Evolutionary conservation across 192 early-diverging fungal species (phyloP).

Genomic region (Podila epicladia): DNA sequence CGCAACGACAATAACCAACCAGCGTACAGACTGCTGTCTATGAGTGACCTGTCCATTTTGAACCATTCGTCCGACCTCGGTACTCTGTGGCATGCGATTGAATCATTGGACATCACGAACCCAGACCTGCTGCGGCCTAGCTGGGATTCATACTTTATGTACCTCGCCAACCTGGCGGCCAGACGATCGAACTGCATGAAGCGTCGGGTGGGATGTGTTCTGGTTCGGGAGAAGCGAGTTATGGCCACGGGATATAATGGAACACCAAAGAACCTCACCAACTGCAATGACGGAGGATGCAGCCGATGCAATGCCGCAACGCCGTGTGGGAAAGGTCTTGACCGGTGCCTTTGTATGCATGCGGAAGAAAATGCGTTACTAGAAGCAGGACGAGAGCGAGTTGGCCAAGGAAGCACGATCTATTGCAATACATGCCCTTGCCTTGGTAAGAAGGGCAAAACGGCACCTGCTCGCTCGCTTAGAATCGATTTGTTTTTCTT

Average conservation of each 20-base stretch:
- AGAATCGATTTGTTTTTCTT: background rate
- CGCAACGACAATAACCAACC: background rate
- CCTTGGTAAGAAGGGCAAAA: conserved; percentile 54
- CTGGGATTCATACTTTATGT: conserved; percentile 99
- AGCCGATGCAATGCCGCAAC: conserved; percentile 89
- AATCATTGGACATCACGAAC: conserved; percentile 70
- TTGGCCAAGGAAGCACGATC: conserved; percentile 78
- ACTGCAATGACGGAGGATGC: conserved; percentile 97
- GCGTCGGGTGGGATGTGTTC: conserved; percentile 93
- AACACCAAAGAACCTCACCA: conserved; percentile 89
- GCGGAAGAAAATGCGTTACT: conserved; percentile 99
- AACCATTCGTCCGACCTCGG: conserved; percentile 60
- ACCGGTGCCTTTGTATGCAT: conserved; percentile 95
- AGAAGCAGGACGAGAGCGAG: conserved; percentile 94
- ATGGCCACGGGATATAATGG: conserved; percentile 99
- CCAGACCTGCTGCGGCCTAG: conserved; percentile 84
- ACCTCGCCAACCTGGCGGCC: conserved; percentile 90
- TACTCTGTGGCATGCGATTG: conserved; percentile 55
- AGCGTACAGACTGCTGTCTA: conserved; percentile 53
- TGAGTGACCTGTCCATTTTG: conserved; percentile 70
- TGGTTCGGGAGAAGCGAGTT: conserved; percentile 87
- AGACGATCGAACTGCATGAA: conserved; percentile 98
- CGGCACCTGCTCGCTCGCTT: background rate
- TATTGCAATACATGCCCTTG: conserved; percentile 97
- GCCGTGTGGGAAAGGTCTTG: conserved; percentile 79